Evolutionary conservation across 2,329 filamentous ascomycete species (phyloP).

Genomic region (Celoporthe dispersa): DNA sequence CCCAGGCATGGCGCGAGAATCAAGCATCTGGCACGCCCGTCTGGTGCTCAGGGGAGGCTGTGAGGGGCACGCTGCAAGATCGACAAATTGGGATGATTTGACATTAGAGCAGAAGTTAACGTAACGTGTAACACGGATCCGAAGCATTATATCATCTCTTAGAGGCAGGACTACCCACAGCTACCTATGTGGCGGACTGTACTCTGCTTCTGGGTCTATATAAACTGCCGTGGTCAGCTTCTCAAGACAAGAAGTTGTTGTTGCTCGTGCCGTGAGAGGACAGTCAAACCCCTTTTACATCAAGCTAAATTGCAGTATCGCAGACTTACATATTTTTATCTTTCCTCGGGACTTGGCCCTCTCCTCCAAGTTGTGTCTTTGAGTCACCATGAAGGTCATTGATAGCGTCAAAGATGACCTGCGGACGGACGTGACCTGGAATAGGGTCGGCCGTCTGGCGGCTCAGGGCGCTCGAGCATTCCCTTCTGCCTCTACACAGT

Average conservation of each 20-base stretch:
- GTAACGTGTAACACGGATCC: too few relatives aligned
- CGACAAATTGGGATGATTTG: not conserved
- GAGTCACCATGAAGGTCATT: conserved; percentile 32
- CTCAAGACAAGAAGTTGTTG: not conserved
- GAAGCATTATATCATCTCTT: not conserved
- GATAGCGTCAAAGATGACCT: conserved; percentile 39
- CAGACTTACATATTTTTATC: not conserved
- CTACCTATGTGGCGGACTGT: not conserved
- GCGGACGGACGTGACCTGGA: conserved; percentile 44
- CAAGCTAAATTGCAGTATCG: not conserved
- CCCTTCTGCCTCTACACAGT: conserved; percentile 58
- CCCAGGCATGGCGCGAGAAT: not conserved
- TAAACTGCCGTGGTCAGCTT: not conserved
- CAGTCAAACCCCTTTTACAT: not conserved
- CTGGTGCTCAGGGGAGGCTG: not conserved
- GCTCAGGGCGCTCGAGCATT: conserved; percentile 42
- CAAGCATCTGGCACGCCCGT: not conserved
- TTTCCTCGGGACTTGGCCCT: not conserved
- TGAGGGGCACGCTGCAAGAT: not conserved
- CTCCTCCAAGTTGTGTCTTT: not conserved
- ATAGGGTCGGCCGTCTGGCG: conserved; percentile 39
- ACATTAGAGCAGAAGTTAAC: not conserved
- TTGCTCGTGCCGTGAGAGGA: not conserved
- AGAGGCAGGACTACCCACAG: not conserved
- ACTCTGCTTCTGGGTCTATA: not conserved